Evolutionary conservation across 345 rosid genomes (phyloP).

Genomic region (Eucalyptus marginata): DNA sequence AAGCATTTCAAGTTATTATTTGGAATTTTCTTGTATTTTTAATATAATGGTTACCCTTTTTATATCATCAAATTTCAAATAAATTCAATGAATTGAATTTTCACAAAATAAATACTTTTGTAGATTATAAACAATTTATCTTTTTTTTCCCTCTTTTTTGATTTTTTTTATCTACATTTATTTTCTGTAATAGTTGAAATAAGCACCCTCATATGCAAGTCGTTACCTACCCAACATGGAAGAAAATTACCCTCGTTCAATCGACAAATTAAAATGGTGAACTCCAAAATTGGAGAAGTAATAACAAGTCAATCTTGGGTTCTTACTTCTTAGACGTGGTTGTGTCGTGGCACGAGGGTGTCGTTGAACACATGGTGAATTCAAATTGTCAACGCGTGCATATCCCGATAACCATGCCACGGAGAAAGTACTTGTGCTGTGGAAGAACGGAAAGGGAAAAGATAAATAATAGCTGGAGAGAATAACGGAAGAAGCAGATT

Average conservation of each 20-base stretch:
- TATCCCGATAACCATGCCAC: not conserved
- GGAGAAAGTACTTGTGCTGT: not conserved
- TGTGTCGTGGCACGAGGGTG: not conserved
- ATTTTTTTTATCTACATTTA: not conserved
- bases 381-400: not conserved
- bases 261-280: not conserved
- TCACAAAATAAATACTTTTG: not conserved
- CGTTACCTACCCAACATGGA: not conserved
- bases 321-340: not conserved
- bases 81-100: not conserved
- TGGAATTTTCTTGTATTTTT: too few species aligned
- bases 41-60: not conserved
- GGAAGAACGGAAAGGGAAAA: not conserved
- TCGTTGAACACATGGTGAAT: not conserved
- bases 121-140: not conserved
- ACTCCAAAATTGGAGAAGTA: not conserved
- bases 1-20: too few species aligned
- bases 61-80: not conserved
- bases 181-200: not conserved
- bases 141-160: not conserved
- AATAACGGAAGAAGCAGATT: too few species aligned
- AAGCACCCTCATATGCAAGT: not conserved
- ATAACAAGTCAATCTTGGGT: not conserved
- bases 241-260: not conserved
- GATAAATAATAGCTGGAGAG: too few species aligned